Evolutionary conservation across 2,329 filamentous ascomycete species (phyloP).

Genomic region (Sclerotinia subarctica): DNA sequence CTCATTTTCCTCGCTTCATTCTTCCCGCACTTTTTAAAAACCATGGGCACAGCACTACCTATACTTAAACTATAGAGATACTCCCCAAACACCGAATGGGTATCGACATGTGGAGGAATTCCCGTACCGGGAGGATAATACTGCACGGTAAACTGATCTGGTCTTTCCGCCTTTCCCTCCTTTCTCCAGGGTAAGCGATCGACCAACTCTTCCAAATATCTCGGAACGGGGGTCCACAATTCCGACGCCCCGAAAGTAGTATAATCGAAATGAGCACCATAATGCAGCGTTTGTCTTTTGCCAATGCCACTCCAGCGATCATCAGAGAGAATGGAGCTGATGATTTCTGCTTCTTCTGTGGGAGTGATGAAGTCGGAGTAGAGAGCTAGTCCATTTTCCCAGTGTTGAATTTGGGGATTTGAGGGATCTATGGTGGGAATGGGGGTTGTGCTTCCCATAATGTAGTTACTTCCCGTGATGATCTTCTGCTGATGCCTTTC

Average conservation of each 20-base stretch:
- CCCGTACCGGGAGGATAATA: constrained; percentile 58
- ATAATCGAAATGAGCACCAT: constrained; percentile 14
- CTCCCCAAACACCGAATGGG: constrained; percentile 46
- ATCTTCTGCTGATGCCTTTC: not conserved
- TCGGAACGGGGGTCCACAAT: not conserved
- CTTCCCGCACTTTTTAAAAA: constrained; percentile 3
- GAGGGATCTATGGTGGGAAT: not conserved
- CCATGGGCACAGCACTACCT: not conserved
- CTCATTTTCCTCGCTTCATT: constrained; percentile 14
- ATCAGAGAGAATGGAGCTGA: not conserved
- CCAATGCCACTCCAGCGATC: not conserved
- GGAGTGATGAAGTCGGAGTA: constrained; percentile 7
- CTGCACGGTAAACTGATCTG: constrained; percentile 58
- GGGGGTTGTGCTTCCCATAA: not conserved
- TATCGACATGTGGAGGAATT: constrained; percentile 60
- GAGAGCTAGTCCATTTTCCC: constrained; percentile 9
- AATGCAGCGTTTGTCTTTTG: constrained; percentile 9
- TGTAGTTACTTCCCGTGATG: not conserved
- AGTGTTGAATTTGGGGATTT: not conserved
- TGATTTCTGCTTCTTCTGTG: not conserved
- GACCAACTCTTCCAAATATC: not conserved
- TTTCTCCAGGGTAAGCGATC: not conserved
- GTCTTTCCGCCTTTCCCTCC: constrained; percentile 25
- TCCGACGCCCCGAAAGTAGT: constrained; percentile 13
- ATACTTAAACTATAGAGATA: constrained; percentile 36